phyloP scores from a whole-genome alignment of 768 basidiomycete genomes.

The Amyloporia xantha region DNA sequence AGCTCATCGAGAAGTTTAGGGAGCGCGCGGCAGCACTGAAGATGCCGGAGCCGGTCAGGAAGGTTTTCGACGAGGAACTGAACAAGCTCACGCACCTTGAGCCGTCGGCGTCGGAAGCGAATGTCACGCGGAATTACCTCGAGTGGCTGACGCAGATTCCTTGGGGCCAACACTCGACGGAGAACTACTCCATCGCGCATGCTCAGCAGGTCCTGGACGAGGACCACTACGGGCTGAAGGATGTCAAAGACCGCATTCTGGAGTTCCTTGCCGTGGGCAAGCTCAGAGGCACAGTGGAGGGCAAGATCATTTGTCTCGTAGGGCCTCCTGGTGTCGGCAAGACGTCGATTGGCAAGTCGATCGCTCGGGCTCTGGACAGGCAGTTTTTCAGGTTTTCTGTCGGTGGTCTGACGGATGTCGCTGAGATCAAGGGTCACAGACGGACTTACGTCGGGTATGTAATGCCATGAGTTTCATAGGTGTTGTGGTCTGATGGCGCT shows the following conservation, averaged over 20 bases:
- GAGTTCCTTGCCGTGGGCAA: conserved; percentile 97
- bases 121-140: conserved; percentile 90
- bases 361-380: conserved; percentile 82
- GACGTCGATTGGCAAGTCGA: conserved; percentile 93
- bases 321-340: conserved; percentile 98
- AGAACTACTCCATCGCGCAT: conserved; percentile 85
- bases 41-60: conserved; percentile 86
- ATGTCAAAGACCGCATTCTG: conserved; percentile 89
- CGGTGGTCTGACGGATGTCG: conserved; percentile 94
- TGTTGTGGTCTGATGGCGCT: background rate
- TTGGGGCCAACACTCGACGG: conserved; percentile 91
- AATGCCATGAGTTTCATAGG: background rate
- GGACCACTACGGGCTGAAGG: conserved; percentile 89
- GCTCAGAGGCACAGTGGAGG: conserved; percentile 88
- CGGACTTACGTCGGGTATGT: conserved; percentile 91
- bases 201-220: conserved; percentile 84
- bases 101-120: conserved; percentile 87
- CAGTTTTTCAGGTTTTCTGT: conserved; percentile 97
- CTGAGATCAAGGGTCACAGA: conserved; percentile 97
- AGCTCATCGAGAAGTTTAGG: conserved; percentile 87
- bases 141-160: conserved; percentile 95
- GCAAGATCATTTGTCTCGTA: conserved; percentile 95
- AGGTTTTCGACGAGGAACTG: conserved; percentile 96
- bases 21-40: conserved; percentile 74
- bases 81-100: conserved; percentile 86